Evolutionary conservation across 805 yeast species (phyloP).

Genomic region (Suhomyces prunicola): DNA sequence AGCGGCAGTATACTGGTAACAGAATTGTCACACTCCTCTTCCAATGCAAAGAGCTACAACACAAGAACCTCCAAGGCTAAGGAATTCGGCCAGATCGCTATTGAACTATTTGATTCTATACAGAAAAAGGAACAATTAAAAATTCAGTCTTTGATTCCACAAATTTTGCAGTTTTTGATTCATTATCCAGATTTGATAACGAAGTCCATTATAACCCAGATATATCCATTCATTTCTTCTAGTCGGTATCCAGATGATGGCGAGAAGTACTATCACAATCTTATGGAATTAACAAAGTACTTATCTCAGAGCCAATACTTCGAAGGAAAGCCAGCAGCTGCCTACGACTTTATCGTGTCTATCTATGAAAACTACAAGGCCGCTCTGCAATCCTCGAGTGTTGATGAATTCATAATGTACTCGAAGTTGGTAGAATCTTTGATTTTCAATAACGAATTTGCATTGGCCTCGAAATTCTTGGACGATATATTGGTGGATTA

Average conservation of each 20-base stretch:
- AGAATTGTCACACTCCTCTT: neutral
- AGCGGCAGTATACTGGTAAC: conserved; percentile 38
- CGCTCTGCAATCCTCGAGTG: conserved; percentile 12
- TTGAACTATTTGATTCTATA: conserved; percentile 47
- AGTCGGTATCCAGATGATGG: neutral
- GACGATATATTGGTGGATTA: conserved; percentile 51
- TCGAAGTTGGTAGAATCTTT: conserved; percentile 51
- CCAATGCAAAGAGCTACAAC: conserved; percentile 4
- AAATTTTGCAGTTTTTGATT: conserved; percentile 29
- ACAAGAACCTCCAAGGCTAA: conserved; percentile 31
- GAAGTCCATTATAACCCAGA: conserved; percentile 13
- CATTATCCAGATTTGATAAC: conserved; percentile 27
- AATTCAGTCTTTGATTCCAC: conserved; percentile 32
- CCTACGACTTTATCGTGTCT: conserved; percentile 25
- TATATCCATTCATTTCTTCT: conserved; percentile 9
- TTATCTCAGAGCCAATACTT: conserved; percentile 18
- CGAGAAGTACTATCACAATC: neutral
- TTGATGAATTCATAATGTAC: conserved; percentile 48
- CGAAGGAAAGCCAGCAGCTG: conserved; percentile 12
- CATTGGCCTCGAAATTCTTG: conserved; percentile 53
- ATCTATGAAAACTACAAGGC: conserved; percentile 33
- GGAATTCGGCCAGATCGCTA: conserved; percentile 42
- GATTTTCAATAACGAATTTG: conserved; percentile 47
- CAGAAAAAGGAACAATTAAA: conserved; percentile 34
- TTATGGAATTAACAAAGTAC: conserved; percentile 21